Evolutionary conservation across 352 stramenopile species (phyloP).

Genomic region (Achlya hypogyna): DNA sequence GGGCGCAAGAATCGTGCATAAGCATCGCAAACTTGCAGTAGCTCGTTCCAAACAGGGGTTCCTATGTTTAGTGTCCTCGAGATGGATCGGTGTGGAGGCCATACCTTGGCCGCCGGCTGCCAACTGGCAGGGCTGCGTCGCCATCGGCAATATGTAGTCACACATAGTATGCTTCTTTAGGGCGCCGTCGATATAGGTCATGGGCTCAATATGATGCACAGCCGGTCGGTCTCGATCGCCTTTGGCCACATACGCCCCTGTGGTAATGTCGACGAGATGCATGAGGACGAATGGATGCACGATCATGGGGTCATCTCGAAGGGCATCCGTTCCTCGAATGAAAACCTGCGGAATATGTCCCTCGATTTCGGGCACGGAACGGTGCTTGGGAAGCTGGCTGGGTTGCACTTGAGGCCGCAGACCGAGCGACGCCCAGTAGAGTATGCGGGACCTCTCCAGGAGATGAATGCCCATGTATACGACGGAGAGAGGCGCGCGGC

Average conservation of each 20-base stretch:
- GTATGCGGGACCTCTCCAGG: not conserved
- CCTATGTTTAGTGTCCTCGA: not conserved
- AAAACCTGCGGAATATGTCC: not conserved
- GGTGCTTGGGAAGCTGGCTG: not conserved
- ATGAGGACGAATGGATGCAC: not conserved
- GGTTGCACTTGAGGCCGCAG: not conserved
- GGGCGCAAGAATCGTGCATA: constrained; percentile 29
- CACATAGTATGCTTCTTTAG: not conserved
- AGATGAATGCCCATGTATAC: not conserved
- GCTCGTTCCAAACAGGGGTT: not conserved
- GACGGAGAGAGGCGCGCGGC: not conserved
- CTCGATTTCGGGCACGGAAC: not conserved
- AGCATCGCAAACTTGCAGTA: not conserved
- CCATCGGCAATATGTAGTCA: not conserved
- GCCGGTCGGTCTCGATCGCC: not conserved
- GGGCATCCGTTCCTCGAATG: not conserved
- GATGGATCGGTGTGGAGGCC: not conserved
- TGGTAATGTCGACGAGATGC: not conserved
- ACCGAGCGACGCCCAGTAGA: not conserved
- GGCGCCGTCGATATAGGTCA: not conserved
- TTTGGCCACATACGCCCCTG: not conserved
- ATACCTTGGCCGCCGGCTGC: not conserved
- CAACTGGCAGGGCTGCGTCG: not conserved
- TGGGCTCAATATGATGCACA: not conserved
- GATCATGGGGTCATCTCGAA: not conserved